Evolutionary conservation across 495 filamentous ascomycete species (phyloP).

Genomic region (Penicillium maclennaniae): DNA sequence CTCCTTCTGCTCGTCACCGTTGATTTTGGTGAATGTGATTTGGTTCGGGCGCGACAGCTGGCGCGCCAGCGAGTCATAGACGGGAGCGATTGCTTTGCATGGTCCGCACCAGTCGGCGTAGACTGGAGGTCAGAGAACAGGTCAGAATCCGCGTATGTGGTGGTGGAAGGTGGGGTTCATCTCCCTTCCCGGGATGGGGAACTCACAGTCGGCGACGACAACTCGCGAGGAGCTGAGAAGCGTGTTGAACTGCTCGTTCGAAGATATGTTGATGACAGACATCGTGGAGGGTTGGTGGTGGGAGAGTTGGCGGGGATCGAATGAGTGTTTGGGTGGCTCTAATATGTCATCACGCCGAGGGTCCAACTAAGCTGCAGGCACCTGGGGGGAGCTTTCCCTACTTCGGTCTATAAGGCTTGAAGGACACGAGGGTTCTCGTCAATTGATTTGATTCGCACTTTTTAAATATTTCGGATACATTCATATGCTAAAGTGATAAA

Average conservation of each 20-base stretch:
- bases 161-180: background rate
- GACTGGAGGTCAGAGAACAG: slow-evolving; percentile 49
- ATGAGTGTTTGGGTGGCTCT: slow-evolving; percentile 21
- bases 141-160: slow-evolving; percentile 5
- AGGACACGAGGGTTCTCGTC: background rate
- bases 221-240: slow-evolving; percentile 65
- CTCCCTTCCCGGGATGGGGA: background rate
- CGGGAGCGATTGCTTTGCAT: slow-evolving; percentile 78
- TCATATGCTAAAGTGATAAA: background rate
- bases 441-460: background rate
- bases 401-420: background rate
- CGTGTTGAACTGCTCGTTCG: slow-evolving; percentile 63
- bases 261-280: slow-evolving; percentile 65
- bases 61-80: slow-evolving; percentile 73
- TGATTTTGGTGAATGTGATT: slow-evolving; percentile 82
- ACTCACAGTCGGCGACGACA: slow-evolving; percentile 84
- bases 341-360: slow-evolving; percentile 35
- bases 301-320: slow-evolving; percentile 11
- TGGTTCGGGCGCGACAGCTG: slow-evolving; percentile 67
- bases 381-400: background rate
- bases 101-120: slow-evolving; percentile 84
- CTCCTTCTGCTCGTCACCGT: slow-evolving; percentile 72
- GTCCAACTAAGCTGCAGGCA: background rate
- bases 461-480: background rate
- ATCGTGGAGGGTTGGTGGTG: slow-evolving; percentile 17